Base-by-base conservation (phyloP, 805 yeast species). In the Yamadazyma sp. region DNA sequence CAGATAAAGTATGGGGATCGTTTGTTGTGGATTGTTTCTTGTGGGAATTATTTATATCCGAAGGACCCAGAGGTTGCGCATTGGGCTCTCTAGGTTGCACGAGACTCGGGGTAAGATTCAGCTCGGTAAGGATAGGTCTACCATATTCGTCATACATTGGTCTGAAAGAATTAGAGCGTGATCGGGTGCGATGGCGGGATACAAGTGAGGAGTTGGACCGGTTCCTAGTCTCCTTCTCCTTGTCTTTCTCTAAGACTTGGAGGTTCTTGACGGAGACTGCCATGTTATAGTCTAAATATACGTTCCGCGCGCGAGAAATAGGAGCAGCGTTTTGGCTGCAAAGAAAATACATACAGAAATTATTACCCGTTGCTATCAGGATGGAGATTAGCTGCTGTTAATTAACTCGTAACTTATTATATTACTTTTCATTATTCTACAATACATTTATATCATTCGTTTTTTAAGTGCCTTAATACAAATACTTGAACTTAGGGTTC, bases 401-500 rank as follows among this genome's bases (percentile, higher is more conserved):
- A n/a, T n/a, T n/a, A n/a, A n/a, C n/a, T n/a, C n/a, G n/a, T n/a
- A n/a, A n/a, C n/a, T n/a, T n/a, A n/a, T n/a, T n/a, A n/a, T n/a
- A n/a, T n/a, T n/a, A n/a, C n/a, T n/a, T n/a, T n/a, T n/a, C n/a
- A n/a, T n/a, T n/a, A n/a, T n/a, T n/a, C n/a, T n/a, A n/a, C n/a
- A n/a, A n/a, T n/a, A n/a, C n/a, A n/a, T n/a, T n/a, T n/a, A n/a
- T n/a, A n/a, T n/a, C n/a, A n/a, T n/a, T n/a, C n/a, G n/a, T n/a
- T n/a, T n/a, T n/a, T n/a, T n/a, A n/a, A n/a, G n/a, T n/a, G n/a
- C n/a, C 23, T 14, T 37, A 37, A 22, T 37, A 67, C 30, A 57
- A 49, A 45, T 67, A 67, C 22, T 41, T 49, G 45, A 67, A 62
- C n/a, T 42, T 44, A 4, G 71, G 71, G 41, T 55, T 60, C 40